Percentiles rank a stretch among this genome's conserved stretches.
Conservation (phyloP, 164 flowering plant genomes). For the Berberis thunbergii region DNA sequence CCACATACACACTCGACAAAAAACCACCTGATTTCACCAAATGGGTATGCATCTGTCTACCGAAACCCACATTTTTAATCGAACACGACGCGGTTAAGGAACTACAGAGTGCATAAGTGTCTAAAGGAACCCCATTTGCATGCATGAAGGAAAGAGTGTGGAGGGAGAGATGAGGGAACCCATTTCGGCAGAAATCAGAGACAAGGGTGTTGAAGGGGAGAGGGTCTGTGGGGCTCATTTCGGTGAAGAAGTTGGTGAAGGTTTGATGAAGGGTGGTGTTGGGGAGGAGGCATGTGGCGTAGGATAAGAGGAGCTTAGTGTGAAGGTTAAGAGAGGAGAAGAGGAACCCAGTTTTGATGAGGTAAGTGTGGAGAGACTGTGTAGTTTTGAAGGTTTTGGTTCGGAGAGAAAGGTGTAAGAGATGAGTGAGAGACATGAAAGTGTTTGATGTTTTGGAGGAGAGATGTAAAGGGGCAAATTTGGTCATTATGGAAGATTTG, state of each 20-base stretch:
- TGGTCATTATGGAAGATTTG: not conserved
- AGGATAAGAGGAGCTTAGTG: conserved; percentile 34
- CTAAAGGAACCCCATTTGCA: conserved; percentile 27
- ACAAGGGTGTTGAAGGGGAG: conserved; percentile 43
- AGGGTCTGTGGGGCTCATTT: conserved; percentile 30
- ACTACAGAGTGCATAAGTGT: conserved; percentile 49
- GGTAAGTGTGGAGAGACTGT: conserved; percentile 35
- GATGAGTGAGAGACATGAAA: not conserved
- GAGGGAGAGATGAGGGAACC: conserved; percentile 33
- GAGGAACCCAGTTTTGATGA: conserved; percentile 31
- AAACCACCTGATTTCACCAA: conserved; percentile 57
- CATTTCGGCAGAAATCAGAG: conserved; percentile 37
- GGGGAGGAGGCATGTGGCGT: conserved; percentile 25
- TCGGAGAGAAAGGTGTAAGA: conserved; percentile 23
- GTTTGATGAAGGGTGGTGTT: conserved; percentile 10
- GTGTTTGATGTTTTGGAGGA: not conserved
- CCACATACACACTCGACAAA: conserved; percentile 54
- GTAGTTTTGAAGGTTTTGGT: conserved; percentile 28
- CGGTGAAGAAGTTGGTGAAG: conserved; percentile 29
- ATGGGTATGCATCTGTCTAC: conserved; percentile 38
- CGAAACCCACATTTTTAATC: conserved; percentile 19
- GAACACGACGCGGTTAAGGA: conserved; percentile 36
- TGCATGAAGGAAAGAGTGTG: conserved; percentile 51
- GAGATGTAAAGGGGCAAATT: not conserved
- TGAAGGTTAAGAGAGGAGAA: conserved; percentile 28